Evolutionary conservation across 78 protist genomes (phyloP), one percentile per base, ranked within the genome.

Genomic region (Dictyostelium intermedium): DNA sequence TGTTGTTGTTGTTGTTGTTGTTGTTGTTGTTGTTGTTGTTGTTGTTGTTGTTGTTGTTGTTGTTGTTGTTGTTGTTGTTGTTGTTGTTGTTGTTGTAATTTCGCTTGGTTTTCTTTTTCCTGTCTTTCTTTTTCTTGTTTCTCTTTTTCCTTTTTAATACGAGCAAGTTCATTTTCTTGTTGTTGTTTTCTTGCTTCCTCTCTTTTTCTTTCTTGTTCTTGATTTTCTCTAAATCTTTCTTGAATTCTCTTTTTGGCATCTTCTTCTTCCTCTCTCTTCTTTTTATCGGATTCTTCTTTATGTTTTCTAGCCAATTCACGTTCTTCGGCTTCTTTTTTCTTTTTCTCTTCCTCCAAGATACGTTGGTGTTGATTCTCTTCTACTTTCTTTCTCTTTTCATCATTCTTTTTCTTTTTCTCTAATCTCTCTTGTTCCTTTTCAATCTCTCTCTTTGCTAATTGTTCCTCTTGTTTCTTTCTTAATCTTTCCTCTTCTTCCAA

Each of bases 401-500:
- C 84, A 27, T 79, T 27, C 20, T 79, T 79, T 18, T 79, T 45
- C 34, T 45, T 79, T 61, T 79, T 45, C 56, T 45, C 84, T 37
- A 37, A 37, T 79, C 84, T 79, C 27, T 79, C 60, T 20, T 25
- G 23, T 79, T 79, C 84, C 18, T 45, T 79, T 79, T 79, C 84
- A 39, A 13, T 10, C 20, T 45, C 61, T 79, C 66, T 45, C 37
- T 45, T 79, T 45, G 30, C 34, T 23, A 45, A 27, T 39, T 35
- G 39, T 45, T 79, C 84, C 56, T 79, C 69, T 45, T 41, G 34
- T 45, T 45, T 79, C 84, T 79, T 79, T 79, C 56, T 79, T 14
- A 79, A 45, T 79, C 39, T 79, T 79, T 79, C 84, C 18, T 79
- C 84, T 79, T 79, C 84, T 27, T 79, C 84, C 34, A 25, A n/a